Percentiles rank a stretch among this genome's conserved stretches.
These are phyloP conservation scores for Colletotrichum navitas DNA, from an alignment of 2,329 filamentous ascomycete species.

Conservation along the genomic window DNA sequence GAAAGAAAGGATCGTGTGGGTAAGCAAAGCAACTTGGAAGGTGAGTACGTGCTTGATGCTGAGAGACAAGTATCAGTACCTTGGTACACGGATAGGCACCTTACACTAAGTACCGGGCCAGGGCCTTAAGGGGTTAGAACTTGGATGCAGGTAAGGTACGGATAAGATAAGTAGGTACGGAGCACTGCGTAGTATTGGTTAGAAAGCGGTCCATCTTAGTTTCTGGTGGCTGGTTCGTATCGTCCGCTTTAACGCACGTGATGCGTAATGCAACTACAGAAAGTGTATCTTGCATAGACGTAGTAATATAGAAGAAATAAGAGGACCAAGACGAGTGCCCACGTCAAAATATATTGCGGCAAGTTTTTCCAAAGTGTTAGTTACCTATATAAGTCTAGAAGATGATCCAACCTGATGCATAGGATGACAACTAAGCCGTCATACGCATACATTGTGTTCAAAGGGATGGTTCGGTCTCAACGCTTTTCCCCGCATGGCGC, in stretches of 20 bases:
- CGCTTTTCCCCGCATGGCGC: slow-evolving; percentile 17
- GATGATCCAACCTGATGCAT: neutral
- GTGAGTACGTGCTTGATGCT: neutral
- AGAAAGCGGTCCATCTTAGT: neutral
- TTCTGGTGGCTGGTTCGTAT: neutral
- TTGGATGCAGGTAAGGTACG: neutral
- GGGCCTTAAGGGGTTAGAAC: neutral
- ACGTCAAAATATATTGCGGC: neutral
- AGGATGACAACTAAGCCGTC: neutral
- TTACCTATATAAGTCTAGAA: neutral
- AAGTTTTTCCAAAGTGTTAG: neutral
- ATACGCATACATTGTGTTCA: neutral
- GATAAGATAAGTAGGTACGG: too few relatives aligned
- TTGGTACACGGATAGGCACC: too few relatives aligned
- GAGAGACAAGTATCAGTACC: neutral
- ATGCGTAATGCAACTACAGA: neutral
- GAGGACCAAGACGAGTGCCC: neutral
- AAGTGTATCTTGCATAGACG: neutral
- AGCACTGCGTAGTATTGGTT: neutral
- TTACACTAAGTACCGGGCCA: neutral
- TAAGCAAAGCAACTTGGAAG: neutral
- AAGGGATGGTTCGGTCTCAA: slow-evolving; percentile 5
- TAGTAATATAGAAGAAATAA: neutral
- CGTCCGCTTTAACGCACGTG: neutral
- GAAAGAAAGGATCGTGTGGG: neutral